phyloP scores from a whole-genome alignment of 1,139 yeast species.

The Eremothecium sinecaudum region DNA sequence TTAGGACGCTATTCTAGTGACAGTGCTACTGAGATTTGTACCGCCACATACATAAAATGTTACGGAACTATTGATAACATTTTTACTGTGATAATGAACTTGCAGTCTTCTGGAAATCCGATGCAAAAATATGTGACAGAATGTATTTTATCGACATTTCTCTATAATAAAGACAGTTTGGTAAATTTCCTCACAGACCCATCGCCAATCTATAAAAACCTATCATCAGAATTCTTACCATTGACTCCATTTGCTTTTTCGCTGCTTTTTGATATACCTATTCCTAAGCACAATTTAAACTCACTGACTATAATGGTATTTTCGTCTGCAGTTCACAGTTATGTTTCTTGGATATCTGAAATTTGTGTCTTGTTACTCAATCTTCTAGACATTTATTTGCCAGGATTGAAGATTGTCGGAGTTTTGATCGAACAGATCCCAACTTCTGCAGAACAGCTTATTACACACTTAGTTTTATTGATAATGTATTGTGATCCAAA shows the following conservation, averaged over 20 bases:
- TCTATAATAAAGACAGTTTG: background rate
- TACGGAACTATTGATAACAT: background rate
- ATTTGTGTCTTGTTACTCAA: conserved; percentile 4
- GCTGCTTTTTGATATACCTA: conserved; percentile 2
- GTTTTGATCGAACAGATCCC: conserved; percentile 18
- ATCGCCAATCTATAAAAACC: background rate
- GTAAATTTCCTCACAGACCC: background rate
- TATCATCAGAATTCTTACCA: conserved; percentile 1
- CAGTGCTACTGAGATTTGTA: background rate
- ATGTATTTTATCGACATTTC: conserved; percentile 2
- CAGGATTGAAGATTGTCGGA: conserved; percentile 11
- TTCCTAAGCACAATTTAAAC: background rate
- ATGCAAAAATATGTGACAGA: conserved; percentile 3
- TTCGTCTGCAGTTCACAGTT: background rate
- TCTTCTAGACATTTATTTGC: conserved; percentile 1
- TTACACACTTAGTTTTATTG: conserved; percentile 23
- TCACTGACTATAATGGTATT: background rate
- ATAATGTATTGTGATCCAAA: conserved; percentile 19
- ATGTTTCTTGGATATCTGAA: conserved; percentile 3
- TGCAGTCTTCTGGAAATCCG: background rate
- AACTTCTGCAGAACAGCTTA: conserved; percentile 11
- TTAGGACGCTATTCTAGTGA: background rate
- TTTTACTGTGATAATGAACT: background rate
- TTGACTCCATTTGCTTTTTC: background rate
- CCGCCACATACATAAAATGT: background rate